Base-by-base conservation (phyloP, 176 grass and related monocot genomes). In the Ananas comosus region DNA sequence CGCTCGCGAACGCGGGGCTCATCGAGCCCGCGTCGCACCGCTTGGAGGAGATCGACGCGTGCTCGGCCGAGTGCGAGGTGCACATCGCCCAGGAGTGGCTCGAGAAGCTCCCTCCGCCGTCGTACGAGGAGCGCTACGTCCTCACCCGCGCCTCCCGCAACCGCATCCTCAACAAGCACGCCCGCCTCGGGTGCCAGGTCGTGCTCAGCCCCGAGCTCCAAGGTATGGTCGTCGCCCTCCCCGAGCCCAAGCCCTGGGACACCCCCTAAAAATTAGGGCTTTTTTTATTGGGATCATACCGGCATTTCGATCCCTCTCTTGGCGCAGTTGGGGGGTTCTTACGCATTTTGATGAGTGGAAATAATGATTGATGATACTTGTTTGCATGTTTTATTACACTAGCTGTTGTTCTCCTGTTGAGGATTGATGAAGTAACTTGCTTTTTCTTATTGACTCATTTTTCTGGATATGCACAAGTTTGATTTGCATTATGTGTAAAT, bases 11-110 rank as follows among this genome's bases (percentile, higher is more conserved):
- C 75, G 80, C 68, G 3, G 94, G 78, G 8, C 78, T 99, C 63
- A 88, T 99, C 66, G 95, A 99, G 69, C 90, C 94, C 27, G 94
- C 82, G 27, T 99, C 90, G 13, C 94, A 93, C 66, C 89, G 94
- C 28, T 73, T 93, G 7, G 94, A 99, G 82, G 94, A 99, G 0
- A 99, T 99, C 72, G 94, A 99, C 64, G 94, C 94, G 3, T 99
- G 90, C 84, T 86, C 85, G 47, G 89, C 90, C 49, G 90, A 88
- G 78, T 99, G 94, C 77, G 94, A 99, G 82, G 94, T 99, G 64
- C 94, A 93, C 75, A 86, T 99, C 82, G 87, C 90, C 54, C 93
- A 97, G 79, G 89, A 97, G 79, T 97, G 93, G 93, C 93, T 97
- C 42, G 84, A 97, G 2, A 97, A 97, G 81, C 75, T 92, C 51